Base-by-base conservation (phyloP, 1,284 basidiomycete species). In the Heterobasidion irregulare region DNA sequence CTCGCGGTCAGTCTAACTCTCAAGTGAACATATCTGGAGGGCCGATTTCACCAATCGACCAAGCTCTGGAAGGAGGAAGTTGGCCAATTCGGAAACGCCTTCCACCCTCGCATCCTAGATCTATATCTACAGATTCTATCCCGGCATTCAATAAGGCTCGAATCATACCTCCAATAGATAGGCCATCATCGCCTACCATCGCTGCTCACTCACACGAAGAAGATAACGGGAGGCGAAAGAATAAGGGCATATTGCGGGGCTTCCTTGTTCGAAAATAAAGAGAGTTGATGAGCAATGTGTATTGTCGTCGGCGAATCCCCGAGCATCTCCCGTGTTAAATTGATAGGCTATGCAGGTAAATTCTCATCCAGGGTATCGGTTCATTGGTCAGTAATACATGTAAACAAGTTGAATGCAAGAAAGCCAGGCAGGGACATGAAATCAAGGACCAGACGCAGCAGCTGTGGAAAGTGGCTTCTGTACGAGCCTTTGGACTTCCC, bases 401-500 rank as follows among this genome's bases (percentile, higher is more conserved):
- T 10, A 12, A 47, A 19, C 3, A 6, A 13, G 18, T 41, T 26
- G 35, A 16, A 16, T 41, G 38, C 36, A 51, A 36, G 34, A 51
- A 15, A 49, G 16, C 16, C 18, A 16, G n/a, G 32, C 16, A 15
- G 13, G 38, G 33, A 35, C 35, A 9, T 18, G 33, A n/a, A 26
- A 33, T 48, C 45, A 47, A 15, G 34, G 19, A 33, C n/a, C 13
- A 12, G 54, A 54, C 51, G 61, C 54, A 43, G 58, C 36, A 50
- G 52, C 57, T 35, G 56, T 50, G 32, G 60, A 56, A 19, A 89
- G 67, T 18, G 77, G 76, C 64, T 75, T 82, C 64, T 85, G 80
- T 57, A 91, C 62, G 57, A 88, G 71, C 64, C 77, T 79, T 66
- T 93, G 79, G 49, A 95, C 79, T 70, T 94, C 91, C 2, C 75